A percentile compares a stretch with the other conserved stretches of the same genome.
Conservation (phyloP, 352 stramenopile species). For the Phytophthora aleatoria region DNA sequence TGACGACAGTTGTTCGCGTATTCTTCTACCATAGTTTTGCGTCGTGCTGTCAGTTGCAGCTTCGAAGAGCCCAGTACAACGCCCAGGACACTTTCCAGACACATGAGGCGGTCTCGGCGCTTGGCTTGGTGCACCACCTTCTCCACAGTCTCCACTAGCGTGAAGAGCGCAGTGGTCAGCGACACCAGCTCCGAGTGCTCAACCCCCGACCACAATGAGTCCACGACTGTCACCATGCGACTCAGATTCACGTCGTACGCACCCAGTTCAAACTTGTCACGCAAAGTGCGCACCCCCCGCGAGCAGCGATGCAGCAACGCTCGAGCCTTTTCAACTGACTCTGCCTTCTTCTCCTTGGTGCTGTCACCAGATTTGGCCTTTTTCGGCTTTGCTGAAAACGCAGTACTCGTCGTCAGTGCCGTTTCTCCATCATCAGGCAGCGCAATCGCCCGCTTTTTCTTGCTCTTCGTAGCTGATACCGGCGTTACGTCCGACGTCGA, state of each 20-base stretch:
- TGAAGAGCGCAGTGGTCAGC: constrained; percentile 45
- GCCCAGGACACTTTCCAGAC: constrained; percentile 50
- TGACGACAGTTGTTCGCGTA: constrained; percentile 57
- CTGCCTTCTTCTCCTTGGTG: constrained; percentile 18
- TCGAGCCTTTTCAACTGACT: constrained; percentile 30
- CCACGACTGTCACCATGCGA: constrained; percentile 50
- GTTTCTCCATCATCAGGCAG: constrained; percentile 24
- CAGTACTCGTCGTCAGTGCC: not conserved
- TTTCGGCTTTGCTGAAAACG: constrained; percentile 4
- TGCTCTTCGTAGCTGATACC: constrained; percentile 16
- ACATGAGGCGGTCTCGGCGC: constrained; percentile 53
- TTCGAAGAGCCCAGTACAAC: constrained; percentile 34
- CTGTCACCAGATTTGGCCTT: not conserved
- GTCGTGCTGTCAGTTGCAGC: constrained; percentile 34
- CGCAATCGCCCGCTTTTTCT: constrained; percentile 36
- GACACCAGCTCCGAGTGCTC: constrained; percentile 38
- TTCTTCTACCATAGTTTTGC: constrained; percentile 41
- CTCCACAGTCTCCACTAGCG: constrained; percentile 48
- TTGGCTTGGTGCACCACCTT: constrained; percentile 41
- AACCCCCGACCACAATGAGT: constrained; percentile 45
- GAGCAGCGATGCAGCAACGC: constrained; percentile 36
- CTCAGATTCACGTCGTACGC: constrained; percentile 52
- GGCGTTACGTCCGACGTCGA: not conserved
- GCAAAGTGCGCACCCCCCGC: constrained; percentile 36
- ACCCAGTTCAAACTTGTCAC: constrained; percentile 46